Evolutionary conservation across 768 basidiomycete species (phyloP), one percentile per base, ranked within the genome.

Genomic region (Russula dissimulans): DNA sequence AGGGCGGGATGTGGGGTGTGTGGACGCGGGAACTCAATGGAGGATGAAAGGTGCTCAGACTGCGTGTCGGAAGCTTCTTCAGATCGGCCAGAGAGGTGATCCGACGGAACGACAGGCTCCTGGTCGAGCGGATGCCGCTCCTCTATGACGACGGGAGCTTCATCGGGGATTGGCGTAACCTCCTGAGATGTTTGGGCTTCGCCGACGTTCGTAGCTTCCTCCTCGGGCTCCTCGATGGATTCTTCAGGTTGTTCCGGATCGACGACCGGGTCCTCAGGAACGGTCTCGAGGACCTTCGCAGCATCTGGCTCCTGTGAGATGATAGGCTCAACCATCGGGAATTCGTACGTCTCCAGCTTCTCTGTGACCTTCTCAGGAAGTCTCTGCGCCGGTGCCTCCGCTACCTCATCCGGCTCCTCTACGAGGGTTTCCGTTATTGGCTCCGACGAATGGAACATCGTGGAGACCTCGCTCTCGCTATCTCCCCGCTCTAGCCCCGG

Each of bases 21-120:
- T 1, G 62, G 62, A 7, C 59, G 62, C 5, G 58, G 53, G 36
- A 45, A 54, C 41, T 62, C 61, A 22, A 44, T 10, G n/a, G 61
- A 57, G 26, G 61, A 57, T n/a, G 56, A 42, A 39, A 61, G 51
- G 5, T 53, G 61, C n/a, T 61, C 61, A 22, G 61, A 57, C 32
- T 57, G 61, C 10, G 50, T 29, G 18, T 61, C 60, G 56, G 60
- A 61, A 12, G 38, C 38, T 29, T 61, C 56, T 42, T 57, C 60
- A 11, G 26, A 46, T 32, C 29, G 31, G 11, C n/a, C 42, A 12
- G 56, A 6, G 10, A 17, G 44, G 31, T 1, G 60, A 7, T 57
- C 44, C 12, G 44, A 42, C 46, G 55, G 12, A 22, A 47, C n/a
- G 31, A n/a, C 18, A 17, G 38, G 50, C 39, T 1, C 48, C 31